Conservation (phyloP, 352 stramenopile genomes). For the Halophytophthora polymorphica region DNA sequence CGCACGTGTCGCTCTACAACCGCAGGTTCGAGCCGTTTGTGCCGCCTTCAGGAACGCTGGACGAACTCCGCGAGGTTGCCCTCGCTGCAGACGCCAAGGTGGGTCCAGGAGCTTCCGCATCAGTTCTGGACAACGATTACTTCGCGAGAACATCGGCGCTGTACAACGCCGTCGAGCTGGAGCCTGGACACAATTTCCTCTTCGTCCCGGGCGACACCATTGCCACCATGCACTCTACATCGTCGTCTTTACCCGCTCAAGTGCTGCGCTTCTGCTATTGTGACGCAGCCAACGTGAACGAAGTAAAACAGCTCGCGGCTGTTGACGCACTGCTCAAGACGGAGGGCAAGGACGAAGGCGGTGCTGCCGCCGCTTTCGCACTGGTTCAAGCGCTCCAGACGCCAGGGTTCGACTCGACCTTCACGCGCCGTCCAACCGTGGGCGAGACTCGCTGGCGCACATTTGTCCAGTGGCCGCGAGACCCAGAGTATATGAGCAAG, state of each 20-base stretch:
- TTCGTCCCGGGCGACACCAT: conserved; percentile 52
- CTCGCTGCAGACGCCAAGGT: conserved; percentile 20
- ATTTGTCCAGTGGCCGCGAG: conserved; percentile 67
- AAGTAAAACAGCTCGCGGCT: conserved; percentile 47
- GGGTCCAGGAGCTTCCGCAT: conserved; percentile 1
- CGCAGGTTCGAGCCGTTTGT: conserved; percentile 29
- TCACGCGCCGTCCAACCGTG: conserved; percentile 37
- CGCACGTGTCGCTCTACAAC: conserved; percentile 23
- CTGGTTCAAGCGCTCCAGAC: conserved; percentile 50
- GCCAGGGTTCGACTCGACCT: conserved; percentile 53
- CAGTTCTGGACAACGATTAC: conserved; percentile 19
- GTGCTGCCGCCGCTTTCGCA: conserved; percentile 10
- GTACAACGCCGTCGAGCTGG: conserved; percentile 16
- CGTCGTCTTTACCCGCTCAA: conserved; percentile 2
- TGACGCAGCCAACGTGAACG: conserved; percentile 77
- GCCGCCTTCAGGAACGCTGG: not conserved
- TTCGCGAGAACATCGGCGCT: conserved; percentile 16
- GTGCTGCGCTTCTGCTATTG: conserved; percentile 69
- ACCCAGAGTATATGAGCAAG: conserved; percentile 33
- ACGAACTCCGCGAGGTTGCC: conserved; percentile 20
- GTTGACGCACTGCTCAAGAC: conserved; percentile 45
- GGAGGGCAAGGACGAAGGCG: conserved; percentile 6
- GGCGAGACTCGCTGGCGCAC: conserved; percentile 40
- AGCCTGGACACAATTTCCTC: conserved; percentile 26
- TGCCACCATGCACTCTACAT: conserved; percentile 15